Base-by-base conservation (phyloP, 352 stramenopile genomes). In the Globisporangium carolinianum region DNA sequence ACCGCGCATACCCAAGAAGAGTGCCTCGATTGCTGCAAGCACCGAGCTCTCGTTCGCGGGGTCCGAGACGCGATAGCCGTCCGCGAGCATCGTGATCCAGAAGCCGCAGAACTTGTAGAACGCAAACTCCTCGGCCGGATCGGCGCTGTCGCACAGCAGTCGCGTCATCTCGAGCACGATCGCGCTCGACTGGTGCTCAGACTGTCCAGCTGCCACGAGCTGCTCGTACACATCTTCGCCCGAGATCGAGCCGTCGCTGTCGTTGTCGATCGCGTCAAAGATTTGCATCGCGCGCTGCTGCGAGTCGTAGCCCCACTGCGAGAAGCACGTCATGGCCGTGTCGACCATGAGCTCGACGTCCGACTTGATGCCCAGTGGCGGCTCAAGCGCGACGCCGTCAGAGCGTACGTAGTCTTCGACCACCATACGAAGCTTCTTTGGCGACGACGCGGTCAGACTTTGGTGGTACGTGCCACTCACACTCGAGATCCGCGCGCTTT, bases 301-400 rank as follows among this genome's bases (percentile, higher is more conserved):
- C 3, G 63, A 67, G n/a, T 55, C 32, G 38, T 53, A 43, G 11
- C 61, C 68, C 75, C 75, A 84, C 45, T 80, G 60, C 50, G 64
- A 70, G 57, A 71, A 82, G 61, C 71, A 75, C 39, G 51, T 47
- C 65, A 78, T 71, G 12, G 75, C 73, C 32, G 67, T 68, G 49
- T 81, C 73, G 7, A 82, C 59, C 58, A 79, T 69, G 45, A 86
- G 48, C 58, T 84, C 73, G 32, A 83, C 71, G 38, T 85, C 73
- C 49, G 75, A 81, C 57, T 83, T 81, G 63, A 86, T 73, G 11
- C 71, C 67, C 1, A 58, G 24, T 2, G 73, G 73, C 4, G 72
- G 60, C 18, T 71, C 62, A 39, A 77, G 72, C 47, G 15, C 14
- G 43, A 12, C 50, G 6, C 54, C 57, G 32, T 53, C 46, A 17